Evolutionary conservation across 2,329 filamentous ascomycete species (phyloP), one percentile per base, ranked within the genome.

Genomic region (Penicillium nordicum): DNA sequence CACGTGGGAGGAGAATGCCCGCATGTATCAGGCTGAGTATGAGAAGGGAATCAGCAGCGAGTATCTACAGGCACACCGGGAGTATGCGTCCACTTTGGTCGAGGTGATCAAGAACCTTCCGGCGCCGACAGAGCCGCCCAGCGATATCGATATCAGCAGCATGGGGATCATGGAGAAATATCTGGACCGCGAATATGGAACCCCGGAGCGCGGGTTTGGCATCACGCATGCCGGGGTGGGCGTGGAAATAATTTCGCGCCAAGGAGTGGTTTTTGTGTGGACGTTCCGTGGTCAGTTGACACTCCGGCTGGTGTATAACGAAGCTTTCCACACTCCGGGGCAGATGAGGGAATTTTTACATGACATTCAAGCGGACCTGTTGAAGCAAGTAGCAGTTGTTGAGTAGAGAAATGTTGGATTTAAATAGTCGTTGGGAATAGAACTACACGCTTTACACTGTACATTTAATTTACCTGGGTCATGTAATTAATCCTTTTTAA

Each of bases 211-310:
- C 38, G 65, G 54, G 23, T 38, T 71, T 37, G 48, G 66, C 27
- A 67, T 74, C 44, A 57, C 49, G 34, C 62, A 63, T 29, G 58
- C 69, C 3, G 66, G 67, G 41, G 46, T 71, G 12, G 70, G 72
- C 1, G 66, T 73, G 21, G 69, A 74, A 55, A 69, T 67, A 43
- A 59, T 72, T 30, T 64, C 67, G 0, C 62, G 70, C 23, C 67
- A 72, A 55, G 53, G 59, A 46, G 60, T 53, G 7, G 65, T 62
- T 57, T 67, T 60, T 61, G 61, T 72, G 21, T 74, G 68, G 68
- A 72, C 68, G 0, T 74, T 74, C 34, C 59, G 68, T 7, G 65
- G 71, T 41, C 62, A 67, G 57, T 52, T 74, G 50, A 70, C 62
- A 34, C 53, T 74, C 30, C 66, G 66, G 21, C 64, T 62, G 21